These are phyloP conservation scores for Chalciporus sphaerocephalus DNA, from an alignment of 768 basidiomycete genomes.

Conservation along the genomic window DNA sequence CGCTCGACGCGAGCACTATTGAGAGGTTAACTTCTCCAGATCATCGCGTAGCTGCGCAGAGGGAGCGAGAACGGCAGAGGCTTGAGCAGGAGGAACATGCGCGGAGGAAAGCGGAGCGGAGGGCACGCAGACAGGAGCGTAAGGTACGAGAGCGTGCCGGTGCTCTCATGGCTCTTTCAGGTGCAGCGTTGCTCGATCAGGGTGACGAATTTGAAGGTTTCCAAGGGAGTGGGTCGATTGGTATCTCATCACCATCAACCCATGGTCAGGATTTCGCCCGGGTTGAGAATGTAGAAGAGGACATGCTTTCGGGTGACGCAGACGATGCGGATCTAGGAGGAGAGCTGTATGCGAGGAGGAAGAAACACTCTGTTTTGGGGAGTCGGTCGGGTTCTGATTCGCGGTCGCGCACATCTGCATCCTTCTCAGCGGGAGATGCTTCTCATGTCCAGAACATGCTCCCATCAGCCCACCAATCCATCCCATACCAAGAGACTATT, in stretches of 20 bases:
- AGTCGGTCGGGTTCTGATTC: conserved; percentile 51
- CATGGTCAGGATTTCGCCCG: conserved; percentile 24
- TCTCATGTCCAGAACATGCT: conserved; percentile 21
- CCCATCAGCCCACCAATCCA: conserved; percentile 23
- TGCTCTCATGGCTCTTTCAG: conserved; percentile 32
- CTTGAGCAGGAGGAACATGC: conserved; percentile 38
- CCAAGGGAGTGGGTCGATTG: conserved; percentile 45
- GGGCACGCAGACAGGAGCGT: conserved; percentile 42
- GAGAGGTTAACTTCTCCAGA: conserved; percentile 45
- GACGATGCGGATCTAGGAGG: conserved; percentile 63
- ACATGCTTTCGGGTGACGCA: conserved; percentile 28
- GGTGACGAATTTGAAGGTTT: conserved; percentile 59
- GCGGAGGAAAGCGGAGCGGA: conserved; percentile 44
- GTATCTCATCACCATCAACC: not conserved
- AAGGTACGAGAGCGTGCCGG: conserved; percentile 39
- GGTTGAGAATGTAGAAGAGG: conserved; percentile 5
- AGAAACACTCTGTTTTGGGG: conserved; percentile 25
- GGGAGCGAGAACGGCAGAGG: conserved; percentile 25
- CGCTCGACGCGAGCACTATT: conserved; percentile 56
- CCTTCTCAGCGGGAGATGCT: conserved; percentile 31
- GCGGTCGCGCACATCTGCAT: conserved; percentile 57
- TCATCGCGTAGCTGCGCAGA: conserved; percentile 31
- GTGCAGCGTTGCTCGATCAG: conserved; percentile 14
- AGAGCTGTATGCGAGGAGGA: conserved; percentile 44
- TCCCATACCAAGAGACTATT: conserved; percentile 25